These are phyloP conservation scores for Oldenlandia corymbosa DNA, from an alignment of 257 asterid species.

Conservation along the genomic window DNA sequence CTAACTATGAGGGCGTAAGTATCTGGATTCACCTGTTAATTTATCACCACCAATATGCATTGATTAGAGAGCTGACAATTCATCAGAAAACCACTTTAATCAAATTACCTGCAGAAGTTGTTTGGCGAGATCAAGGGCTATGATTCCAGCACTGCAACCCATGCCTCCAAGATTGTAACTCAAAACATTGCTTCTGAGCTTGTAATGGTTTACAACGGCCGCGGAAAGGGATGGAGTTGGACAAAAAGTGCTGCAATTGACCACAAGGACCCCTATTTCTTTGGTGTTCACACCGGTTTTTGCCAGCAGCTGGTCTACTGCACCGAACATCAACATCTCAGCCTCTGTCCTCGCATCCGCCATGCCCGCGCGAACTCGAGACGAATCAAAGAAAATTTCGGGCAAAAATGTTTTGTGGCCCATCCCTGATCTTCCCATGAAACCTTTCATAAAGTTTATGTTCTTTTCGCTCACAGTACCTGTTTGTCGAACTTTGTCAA, in stretches of 20 bases:
- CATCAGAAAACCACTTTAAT: no score
- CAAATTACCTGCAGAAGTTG: conserved; percentile 62
- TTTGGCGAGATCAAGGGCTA: conserved; percentile 70
- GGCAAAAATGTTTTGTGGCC: conserved; percentile 66
- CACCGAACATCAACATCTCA: conserved; percentile 67
- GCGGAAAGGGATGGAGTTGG: conserved; percentile 73
- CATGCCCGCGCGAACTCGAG: conserved; percentile 45
- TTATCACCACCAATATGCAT: no score
- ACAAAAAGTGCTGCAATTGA: conserved; percentile 58
- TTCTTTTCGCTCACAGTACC: conserved; percentile 40
- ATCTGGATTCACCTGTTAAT: conserved; percentile 27
- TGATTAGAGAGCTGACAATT: no score
- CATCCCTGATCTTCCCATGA: conserved; percentile 54
- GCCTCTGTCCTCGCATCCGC: conserved; percentile 50
- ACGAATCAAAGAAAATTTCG: conserved; percentile 30
- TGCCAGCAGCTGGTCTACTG: conserved; percentile 46
- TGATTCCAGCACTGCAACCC: conserved; percentile 81
- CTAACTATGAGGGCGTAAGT: conserved; percentile 12
- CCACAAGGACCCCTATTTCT: conserved; percentile 62
- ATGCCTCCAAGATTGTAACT: conserved; percentile 81
- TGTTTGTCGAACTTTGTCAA: conserved; percentile 26
- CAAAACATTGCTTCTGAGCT: conserved; percentile 57
- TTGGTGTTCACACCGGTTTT: conserved; percentile 51
- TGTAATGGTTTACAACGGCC: conserved; percentile 59
- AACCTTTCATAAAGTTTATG: conserved; percentile 41